phyloP scores from a whole-genome alignment of 768 basidiomycete genomes.

The Xanthoconium purpureum region DNA sequence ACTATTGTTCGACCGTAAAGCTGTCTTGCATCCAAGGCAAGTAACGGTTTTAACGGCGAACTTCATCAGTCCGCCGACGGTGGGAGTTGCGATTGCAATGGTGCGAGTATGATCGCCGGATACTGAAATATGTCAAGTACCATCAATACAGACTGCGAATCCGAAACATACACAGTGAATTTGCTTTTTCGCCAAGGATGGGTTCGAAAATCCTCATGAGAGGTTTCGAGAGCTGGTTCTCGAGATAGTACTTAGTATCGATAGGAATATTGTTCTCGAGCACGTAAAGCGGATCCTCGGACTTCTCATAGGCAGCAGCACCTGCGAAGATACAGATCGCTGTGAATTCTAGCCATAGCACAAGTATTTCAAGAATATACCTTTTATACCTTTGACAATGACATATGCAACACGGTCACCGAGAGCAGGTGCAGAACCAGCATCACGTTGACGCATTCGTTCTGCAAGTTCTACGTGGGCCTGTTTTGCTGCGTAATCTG shows the following conservation, averaged over 20 bases:
- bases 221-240: slow-evolving; percentile 96
- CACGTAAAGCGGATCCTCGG: slow-evolving; percentile 96
- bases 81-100: slow-evolving; percentile 95
- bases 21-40: slow-evolving; percentile 94
- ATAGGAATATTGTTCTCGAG: slow-evolving; percentile 98
- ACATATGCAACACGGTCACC: slow-evolving; percentile 99
- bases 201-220: slow-evolving; percentile 98
- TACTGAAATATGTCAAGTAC: slow-evolving; percentile 46
- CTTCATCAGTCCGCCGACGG: slow-evolving; percentile 96
- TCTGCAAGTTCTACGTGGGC: slow-evolving; percentile 95
- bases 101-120: slow-evolving; percentile 95
- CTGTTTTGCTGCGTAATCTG: slow-evolving; percentile 92
- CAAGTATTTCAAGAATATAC: slow-evolving; percentile 35
- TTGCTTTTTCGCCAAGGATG: slow-evolving; percentile 89
- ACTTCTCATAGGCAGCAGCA: slow-evolving; percentile 97
- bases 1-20: slow-evolving; percentile 75
- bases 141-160: background rate
- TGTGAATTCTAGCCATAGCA: background rate
- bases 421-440: slow-evolving; percentile 94
- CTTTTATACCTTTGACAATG: slow-evolving; percentile 95
- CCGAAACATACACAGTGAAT: slow-evolving; percentile 63
- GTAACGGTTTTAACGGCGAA: slow-evolving; percentile 96
- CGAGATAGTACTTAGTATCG: slow-evolving; percentile 96
- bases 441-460: slow-evolving; percentile 94
- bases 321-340: slow-evolving; percentile 40